Conservation (phyloP, 1,284 basidiomycete species). For the Cryptococcus sp. region DNA sequence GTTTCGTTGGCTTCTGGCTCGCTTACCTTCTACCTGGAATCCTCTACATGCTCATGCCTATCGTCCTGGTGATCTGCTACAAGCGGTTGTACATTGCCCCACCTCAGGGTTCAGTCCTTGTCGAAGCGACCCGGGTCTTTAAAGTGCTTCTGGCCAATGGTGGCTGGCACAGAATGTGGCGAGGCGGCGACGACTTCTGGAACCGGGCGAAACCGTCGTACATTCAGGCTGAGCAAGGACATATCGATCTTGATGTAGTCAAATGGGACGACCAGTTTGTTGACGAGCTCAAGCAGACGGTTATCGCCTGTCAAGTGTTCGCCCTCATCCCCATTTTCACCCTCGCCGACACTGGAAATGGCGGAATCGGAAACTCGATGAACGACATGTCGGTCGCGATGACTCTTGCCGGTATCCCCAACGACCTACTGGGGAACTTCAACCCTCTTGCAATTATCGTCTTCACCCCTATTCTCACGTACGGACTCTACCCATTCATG, state of each 20-base stretch:
- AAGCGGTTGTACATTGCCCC: conserved; percentile 51
- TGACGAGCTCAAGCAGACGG: conserved; percentile 54
- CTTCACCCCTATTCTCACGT: conserved; percentile 54
- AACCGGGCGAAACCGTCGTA: conserved; percentile 53
- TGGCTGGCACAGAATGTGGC: conserved; percentile 24
- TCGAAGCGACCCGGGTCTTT: conserved; percentile 40
- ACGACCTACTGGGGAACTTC: conserved; percentile 57
- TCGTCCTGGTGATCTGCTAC: conserved; percentile 48
- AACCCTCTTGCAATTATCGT: conserved; percentile 56
- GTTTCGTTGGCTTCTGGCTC: conserved; percentile 50
- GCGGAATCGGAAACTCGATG: conserved; percentile 50
- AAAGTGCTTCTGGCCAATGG: conserved; percentile 25
- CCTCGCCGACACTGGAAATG: conserved; percentile 45
- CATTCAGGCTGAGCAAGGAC: conserved; percentile 34
- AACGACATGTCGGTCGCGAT: conserved; percentile 54
- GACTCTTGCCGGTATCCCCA: conserved; percentile 54
- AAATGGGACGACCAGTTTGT: conserved; percentile 57
- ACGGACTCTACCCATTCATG: conserved; percentile 53
- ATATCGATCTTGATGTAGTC: conserved; percentile 45
- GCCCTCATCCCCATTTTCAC: conserved; percentile 54
- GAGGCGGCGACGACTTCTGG: conserved; percentile 49
- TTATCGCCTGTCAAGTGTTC: conserved; percentile 56
- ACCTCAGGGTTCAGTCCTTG: conserved; percentile 53
- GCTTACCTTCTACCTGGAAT: conserved; percentile 54
- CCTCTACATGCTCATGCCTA: conserved; percentile 53